Evolutionary conservation across 2,329 filamentous ascomycete species (phyloP).

Genomic region (Purpureocillium takamizusanense): DNA sequence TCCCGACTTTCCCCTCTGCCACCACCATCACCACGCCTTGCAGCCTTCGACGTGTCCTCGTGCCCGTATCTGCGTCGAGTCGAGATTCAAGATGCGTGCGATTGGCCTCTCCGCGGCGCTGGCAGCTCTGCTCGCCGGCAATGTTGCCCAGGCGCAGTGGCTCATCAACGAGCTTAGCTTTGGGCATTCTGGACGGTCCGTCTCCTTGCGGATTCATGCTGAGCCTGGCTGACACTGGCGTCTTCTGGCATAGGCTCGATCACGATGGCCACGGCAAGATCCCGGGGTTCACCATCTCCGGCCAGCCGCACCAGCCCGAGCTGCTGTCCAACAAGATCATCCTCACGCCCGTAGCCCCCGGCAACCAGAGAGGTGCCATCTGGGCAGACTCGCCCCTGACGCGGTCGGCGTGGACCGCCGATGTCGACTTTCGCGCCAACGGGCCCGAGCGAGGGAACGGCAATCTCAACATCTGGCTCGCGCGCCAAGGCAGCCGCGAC

Average conservation of each 20-base stretch:
- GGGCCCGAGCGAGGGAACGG: conserved; percentile 80
- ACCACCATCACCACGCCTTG: neutral
- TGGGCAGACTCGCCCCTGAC: conserved; percentile 63
- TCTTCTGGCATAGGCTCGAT: neutral
- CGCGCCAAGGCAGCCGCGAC: conserved; percentile 53
- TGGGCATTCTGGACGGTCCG: conserved; percentile 56
- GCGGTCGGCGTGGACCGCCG: conserved; percentile 66
- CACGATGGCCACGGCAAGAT: conserved; percentile 27
- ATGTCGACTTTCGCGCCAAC: conserved; percentile 79
- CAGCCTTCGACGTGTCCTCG: no score
- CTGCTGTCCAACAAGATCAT: conserved; percentile 84
- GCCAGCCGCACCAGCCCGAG: conserved; percentile 46
- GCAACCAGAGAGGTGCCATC: conserved; percentile 72
- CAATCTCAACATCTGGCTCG: conserved; percentile 91
- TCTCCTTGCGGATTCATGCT: neutral
- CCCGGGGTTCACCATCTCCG: conserved; percentile 46
- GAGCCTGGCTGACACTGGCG: neutral
- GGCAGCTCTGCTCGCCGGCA: conserved; percentile 33
- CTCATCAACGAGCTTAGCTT: conserved; percentile 70
- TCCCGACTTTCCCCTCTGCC: neutral
- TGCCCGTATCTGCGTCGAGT: no score
- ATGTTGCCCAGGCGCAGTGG: conserved; percentile 52
- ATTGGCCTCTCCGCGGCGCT: conserved; percentile 21
- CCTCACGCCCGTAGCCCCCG: conserved; percentile 79
- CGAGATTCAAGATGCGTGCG: conserved; percentile 32